phyloP scores from a whole-genome alignment of 2,329 filamentous ascomycete species.

The Alternaria brassicae region DNA sequence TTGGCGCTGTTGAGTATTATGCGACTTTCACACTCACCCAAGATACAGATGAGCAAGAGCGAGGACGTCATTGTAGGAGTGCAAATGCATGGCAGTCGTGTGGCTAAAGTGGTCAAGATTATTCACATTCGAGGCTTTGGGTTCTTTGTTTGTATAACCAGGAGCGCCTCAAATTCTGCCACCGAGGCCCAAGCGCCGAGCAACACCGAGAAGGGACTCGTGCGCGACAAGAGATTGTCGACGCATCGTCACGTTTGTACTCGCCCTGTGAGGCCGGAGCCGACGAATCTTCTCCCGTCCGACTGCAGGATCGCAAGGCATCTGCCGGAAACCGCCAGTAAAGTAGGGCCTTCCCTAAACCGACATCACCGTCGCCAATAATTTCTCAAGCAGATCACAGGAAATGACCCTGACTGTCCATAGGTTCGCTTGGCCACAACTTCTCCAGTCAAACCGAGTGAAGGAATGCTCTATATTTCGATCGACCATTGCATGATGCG shows the following conservation, averaged over 20 bases:
- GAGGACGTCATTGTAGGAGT: background rate
- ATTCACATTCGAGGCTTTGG: background rate
- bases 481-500: conserved; percentile 17
- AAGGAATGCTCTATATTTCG: conserved; percentile 10
- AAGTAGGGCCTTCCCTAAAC: conserved; percentile 6
- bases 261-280: background rate
- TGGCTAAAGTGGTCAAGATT: background rate
- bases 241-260: background rate
- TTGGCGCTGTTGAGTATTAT: background rate
- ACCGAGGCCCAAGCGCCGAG: background rate
- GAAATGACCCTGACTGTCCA: conserved; percentile 7
- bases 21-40: background rate
- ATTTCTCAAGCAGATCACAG: background rate
- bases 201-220: background rate
- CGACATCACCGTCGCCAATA: background rate
- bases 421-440: conserved; percentile 1
- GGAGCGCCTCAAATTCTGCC: background rate
- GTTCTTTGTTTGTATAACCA: background rate
- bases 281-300: conserved; percentile 5
- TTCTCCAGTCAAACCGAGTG: background rate
- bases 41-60: background rate
- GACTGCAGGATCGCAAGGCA: conserved; percentile 16
- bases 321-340: conserved; percentile 2
- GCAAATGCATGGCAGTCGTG: background rate
- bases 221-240: background rate